phyloP scores from a whole-genome alignment of 2,329 filamentous ascomycete species.

The Coniochaeta ligniaria region DNA sequence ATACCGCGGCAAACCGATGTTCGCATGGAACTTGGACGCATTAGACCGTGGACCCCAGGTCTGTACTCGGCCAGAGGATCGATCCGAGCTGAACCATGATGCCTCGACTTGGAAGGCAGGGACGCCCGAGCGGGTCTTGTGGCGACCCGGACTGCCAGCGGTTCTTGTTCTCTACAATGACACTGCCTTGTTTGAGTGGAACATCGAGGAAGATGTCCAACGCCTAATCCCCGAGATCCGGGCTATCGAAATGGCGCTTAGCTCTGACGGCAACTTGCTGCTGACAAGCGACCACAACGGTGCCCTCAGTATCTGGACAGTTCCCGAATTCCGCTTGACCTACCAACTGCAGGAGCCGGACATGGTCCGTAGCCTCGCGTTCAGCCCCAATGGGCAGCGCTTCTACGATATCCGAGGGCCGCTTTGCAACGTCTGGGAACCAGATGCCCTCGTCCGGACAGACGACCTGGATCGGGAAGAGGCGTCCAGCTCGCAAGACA shows the following conservation, averaged over 20 bases:
- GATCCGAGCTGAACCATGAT: too few relatives aligned
- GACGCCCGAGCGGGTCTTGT: too few relatives aligned
- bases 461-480: constrained; percentile 3
- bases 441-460: constrained; percentile 9
- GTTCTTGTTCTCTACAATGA: constrained; percentile 11
- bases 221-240: constrained; percentile 2
- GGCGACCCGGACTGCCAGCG: too few relatives aligned
- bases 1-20: too few relatives aligned
- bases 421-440: constrained; percentile 16
- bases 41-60: too few relatives aligned
- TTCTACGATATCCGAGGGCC: constrained; percentile 13
- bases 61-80: too few relatives aligned
- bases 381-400: constrained; percentile 10
- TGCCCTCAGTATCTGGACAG: too few relatives aligned
- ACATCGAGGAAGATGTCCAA: constrained; percentile 12
- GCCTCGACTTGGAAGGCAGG: too few relatives aligned
- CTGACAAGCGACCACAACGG: constrained; percentile 9
- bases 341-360: constrained; percentile 12
- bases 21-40: too few relatives aligned
- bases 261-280: constrained; percentile 11
- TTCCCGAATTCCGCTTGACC: constrained; percentile 11
- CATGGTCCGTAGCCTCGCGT: constrained; percentile 7
- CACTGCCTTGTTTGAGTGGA: constrained; percentile 18
- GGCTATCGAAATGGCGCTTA: neutral
- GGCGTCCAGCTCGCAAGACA: too few relatives aligned